Percentiles rank a stretch among this genome's conserved stretches.
These are phyloP conservation scores for Aspergillus sparsus DNA, from an alignment of 495 filamentous ascomycete species.

Conservation along the genomic window DNA sequence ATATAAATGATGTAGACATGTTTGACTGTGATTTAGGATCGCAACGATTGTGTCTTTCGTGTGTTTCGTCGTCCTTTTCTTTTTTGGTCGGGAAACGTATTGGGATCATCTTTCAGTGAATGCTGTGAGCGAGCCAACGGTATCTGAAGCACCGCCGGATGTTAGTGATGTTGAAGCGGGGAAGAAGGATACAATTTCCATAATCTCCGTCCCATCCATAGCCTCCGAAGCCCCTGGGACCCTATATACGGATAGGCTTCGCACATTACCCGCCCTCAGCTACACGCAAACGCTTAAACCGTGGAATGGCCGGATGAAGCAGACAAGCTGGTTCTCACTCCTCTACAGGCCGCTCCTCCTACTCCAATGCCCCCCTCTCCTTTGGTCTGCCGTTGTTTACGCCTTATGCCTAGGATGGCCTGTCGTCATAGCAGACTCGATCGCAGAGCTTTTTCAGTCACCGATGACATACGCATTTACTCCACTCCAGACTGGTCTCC, in stretches of 20 bases:
- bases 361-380: conserved; percentile 1
- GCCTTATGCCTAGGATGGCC: conserved; percentile 11
- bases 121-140: neutral
- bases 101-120: conserved; percentile 2
- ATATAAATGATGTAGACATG: neutral
- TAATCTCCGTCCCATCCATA: conserved; percentile 1
- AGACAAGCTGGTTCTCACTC: neutral
- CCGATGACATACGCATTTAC: conserved; percentile 8
- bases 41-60: neutral
- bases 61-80: neutral
- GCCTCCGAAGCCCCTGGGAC: neutral
- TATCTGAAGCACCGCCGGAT: neutral
- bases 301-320: conserved; percentile 7
- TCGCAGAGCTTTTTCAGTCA: conserved; percentile 11
- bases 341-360: neutral
- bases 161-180: neutral
- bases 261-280: conserved; percentile 1
- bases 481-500: conserved; percentile 9
- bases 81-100: conserved; percentile 13
- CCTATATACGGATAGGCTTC: conserved; percentile 8
- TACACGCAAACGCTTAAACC: neutral
- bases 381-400: conserved; percentile 6
- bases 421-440: conserved; percentile 12
- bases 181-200: neutral
- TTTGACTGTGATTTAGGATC: neutral